A percentile compares a stretch with the other conserved stretches of the same genome.
Evolutionary conservation across 495 filamentous ascomycete species (phyloP).

Genomic region (Filosporella fistucella): DNA sequence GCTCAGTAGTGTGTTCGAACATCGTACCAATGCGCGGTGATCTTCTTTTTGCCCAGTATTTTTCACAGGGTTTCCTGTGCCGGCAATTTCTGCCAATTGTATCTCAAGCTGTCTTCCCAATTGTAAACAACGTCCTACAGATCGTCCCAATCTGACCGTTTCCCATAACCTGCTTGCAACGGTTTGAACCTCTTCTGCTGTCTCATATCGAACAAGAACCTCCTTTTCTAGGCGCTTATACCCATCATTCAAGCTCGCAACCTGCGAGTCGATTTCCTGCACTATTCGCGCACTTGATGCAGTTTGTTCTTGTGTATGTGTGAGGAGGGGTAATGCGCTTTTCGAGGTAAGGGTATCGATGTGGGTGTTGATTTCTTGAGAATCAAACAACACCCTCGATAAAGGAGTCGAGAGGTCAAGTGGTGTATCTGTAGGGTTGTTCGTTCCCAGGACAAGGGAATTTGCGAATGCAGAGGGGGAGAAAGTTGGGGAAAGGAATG

Average conservation of each 20-base stretch:
- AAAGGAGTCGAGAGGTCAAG: conserved; percentile 92
- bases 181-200: conserved; percentile 70
- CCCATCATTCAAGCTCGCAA: conserved; percentile 72
- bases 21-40: conserved; percentile 71
- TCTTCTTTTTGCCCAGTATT: conserved; percentile 54
- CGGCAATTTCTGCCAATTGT: conserved; percentile 62
- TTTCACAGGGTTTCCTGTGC: conserved; percentile 32
- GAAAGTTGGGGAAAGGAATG: conserved; percentile 83
- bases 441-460: conserved; percentile 79
- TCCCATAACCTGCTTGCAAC: conserved; percentile 71
- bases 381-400: conserved; percentile 91
- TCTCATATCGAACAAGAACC: conserved; percentile 74
- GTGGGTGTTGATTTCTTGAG: conserved; percentile 95
- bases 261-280: conserved; percentile 66
- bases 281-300: conserved; percentile 65
- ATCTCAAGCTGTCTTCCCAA: conserved; percentile 84
- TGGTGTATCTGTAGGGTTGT: conserved; percentile 84
- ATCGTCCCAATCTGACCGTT: conserved; percentile 71
- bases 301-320: conserved; percentile 68
- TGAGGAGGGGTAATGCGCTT: conserved; percentile 77
- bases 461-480: conserved; percentile 79
- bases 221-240: conserved; percentile 81
- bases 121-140: conserved; percentile 69
- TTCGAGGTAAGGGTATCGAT: conserved; percentile 85
- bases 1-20: conserved; percentile 68